A percentile compares a stretch with the other conserved stretches of the same genome.
phyloP scores from a whole-genome alignment of 2,329 filamentous ascomycete genomes.

The Botrytis medusae region DNA sequence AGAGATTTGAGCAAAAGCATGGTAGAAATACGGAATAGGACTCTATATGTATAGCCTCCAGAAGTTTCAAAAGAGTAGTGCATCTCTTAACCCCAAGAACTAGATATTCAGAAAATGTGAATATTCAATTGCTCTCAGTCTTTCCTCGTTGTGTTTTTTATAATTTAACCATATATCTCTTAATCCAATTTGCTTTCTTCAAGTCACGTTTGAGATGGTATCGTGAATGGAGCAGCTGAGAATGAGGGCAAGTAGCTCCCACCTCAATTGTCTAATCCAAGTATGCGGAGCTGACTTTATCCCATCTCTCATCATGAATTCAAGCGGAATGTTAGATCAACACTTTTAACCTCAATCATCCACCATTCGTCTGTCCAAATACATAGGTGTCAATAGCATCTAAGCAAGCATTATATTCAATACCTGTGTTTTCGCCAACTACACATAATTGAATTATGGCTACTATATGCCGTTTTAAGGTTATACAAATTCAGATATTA shows the following conservation, averaged over 20 bases:
- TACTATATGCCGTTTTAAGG: not conserved
- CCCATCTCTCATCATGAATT: not conserved
- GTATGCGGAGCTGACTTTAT: no score
- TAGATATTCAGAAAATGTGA: not conserved
- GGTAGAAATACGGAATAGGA: not conserved
- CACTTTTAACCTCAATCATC: not conserved
- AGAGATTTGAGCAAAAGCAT: not conserved
- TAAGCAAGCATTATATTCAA: not conserved
- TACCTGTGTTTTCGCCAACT: not conserved
- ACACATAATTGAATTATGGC: not conserved
- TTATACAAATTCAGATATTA: not conserved
- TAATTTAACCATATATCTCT: not conserved
- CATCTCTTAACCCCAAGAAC: no score
- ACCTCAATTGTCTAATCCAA: not conserved
- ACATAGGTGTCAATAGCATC: not conserved
- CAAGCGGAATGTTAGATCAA: no score
- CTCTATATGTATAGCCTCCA: not conserved
- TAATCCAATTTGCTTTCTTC: not conserved
- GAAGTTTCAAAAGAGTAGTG: not conserved
- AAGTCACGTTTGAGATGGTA: not conserved
- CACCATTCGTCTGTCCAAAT: no score
- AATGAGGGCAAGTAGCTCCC: not conserved
- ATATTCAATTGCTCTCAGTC: not conserved
- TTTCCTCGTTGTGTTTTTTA: not conserved
- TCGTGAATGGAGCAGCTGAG: not conserved